phyloP scores from a whole-genome alignment of 2,329 filamentous ascomycete genomes.

The Capronia coronata region DNA sequence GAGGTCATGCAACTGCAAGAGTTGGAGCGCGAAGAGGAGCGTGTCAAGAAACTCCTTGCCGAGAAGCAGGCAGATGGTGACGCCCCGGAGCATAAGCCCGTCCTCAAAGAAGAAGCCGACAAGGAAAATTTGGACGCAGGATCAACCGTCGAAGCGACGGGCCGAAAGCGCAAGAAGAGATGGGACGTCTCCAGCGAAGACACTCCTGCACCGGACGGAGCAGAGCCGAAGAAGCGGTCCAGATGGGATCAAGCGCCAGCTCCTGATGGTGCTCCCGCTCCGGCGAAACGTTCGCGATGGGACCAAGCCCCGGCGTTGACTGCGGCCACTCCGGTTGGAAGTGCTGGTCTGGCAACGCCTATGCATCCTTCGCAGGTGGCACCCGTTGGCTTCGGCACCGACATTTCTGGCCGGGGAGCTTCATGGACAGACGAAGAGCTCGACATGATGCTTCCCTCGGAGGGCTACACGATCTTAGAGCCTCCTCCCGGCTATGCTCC shows the following conservation, averaged over 20 bases:
- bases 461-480: conserved; percentile 87
- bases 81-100: conserved; percentile 61
- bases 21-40: conserved; percentile 85
- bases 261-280: conserved; percentile 50
- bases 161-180: conserved; percentile 83
- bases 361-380: conserved; percentile 55
- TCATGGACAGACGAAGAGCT: conserved; percentile 78
- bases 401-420: conserved; percentile 71
- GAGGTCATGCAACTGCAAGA: conserved; percentile 88
- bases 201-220: conserved; percentile 45
- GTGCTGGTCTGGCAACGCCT: conserved; percentile 68
- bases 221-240: conserved; percentile 67
- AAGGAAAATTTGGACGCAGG: conserved; percentile 69
- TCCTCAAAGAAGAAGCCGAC: conserved; percentile 58
- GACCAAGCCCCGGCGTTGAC: conserved; percentile 69
- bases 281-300: conserved; percentile 80
- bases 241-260: conserved; percentile 81
- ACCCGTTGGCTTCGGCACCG: conserved; percentile 64
- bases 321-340: conserved; percentile 65
- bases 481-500: conserved; percentile 90
- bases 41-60: conserved; percentile 71
- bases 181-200: conserved; percentile 74
- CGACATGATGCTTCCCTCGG: conserved; percentile 79
- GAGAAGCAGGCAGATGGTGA: conserved; percentile 54
- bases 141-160: conserved; percentile 56